These are phyloP conservation scores for Mycogone perniciosa DNA, from an alignment of 2,329 filamentous ascomycete genomes.

Conservation along the genomic window DNA sequence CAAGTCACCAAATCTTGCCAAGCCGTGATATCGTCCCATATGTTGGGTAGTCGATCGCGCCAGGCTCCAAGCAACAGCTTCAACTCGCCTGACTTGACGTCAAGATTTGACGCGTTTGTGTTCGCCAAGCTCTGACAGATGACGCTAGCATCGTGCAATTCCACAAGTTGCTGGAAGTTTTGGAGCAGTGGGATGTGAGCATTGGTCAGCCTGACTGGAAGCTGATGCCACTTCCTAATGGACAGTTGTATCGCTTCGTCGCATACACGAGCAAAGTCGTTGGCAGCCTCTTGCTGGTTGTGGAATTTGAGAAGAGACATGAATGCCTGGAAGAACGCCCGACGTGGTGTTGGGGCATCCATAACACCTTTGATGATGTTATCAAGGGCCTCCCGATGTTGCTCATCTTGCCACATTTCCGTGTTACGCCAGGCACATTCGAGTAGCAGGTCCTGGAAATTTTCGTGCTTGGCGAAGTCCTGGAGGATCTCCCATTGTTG, in stretches of 20 bases:
- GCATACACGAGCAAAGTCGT: conserved; percentile 82
- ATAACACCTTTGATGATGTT: conserved; percentile 94
- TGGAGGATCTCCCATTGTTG: conserved; percentile 98
- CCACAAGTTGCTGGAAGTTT: conserved; percentile 96
- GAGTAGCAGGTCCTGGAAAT: conserved; percentile 90
- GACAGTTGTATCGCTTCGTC: conserved; percentile 97
- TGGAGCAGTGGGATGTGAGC: conserved; percentile 92
- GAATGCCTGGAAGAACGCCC: conserved; percentile 97
- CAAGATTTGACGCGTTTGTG: conserved; percentile 79
- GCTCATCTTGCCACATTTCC: conserved; percentile 85
- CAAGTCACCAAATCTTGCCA: conserved; percentile 99
- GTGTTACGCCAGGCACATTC: conserved; percentile 95
- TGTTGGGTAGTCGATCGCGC: conserved; percentile 91
- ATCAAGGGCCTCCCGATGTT: conserved; percentile 84
- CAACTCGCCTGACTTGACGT: conserved; percentile 90
- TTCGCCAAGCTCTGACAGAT: conserved; percentile 86
- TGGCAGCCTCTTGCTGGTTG: conserved; percentile 70
- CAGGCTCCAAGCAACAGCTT: conserved; percentile 90
- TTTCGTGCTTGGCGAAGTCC: conserved; percentile 98
- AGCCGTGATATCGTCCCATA: conserved; percentile 98
- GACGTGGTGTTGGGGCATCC: conserved; percentile 88
- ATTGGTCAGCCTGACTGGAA: conserved; percentile 89
- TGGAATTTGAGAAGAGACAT: conserved; percentile 94
- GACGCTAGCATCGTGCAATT: conserved; percentile 93
- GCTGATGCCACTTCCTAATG: conserved; percentile 96